phyloP scores from a whole-genome alignment of 495 filamentous ascomycete genomes.

The Annulohypoxylon moriforme region DNA sequence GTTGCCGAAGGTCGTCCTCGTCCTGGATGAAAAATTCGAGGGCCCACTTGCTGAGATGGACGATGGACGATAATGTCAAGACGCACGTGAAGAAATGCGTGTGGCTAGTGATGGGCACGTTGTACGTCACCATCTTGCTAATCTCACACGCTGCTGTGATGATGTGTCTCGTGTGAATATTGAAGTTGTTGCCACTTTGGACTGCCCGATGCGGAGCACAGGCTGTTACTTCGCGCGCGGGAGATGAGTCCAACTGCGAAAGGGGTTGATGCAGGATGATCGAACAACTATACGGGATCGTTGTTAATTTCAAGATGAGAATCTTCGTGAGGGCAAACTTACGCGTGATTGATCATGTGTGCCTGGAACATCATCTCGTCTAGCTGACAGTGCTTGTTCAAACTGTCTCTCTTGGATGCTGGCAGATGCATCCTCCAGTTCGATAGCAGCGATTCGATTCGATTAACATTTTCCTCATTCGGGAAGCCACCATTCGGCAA shows the following conservation, averaged over 20 bases:
- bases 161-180: constrained; percentile 83
- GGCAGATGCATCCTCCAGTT: constrained; percentile 89
- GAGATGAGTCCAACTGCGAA: constrained; percentile 67
- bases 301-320: constrained; percentile 8
- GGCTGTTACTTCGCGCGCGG: constrained; percentile 65
- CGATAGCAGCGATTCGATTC: constrained; percentile 78
- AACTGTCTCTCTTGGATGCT: constrained; percentile 74
- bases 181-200: constrained; percentile 66
- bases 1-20: constrained; percentile 80
- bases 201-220: constrained; percentile 67
- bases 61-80: constrained; percentile 73
- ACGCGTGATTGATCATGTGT: constrained; percentile 81
- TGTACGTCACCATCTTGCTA: constrained; percentile 80
- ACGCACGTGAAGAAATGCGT: constrained; percentile 92
- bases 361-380: constrained; percentile 96
- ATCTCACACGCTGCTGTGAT: constrained; percentile 81
- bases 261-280: constrained; percentile 81
- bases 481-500: constrained; percentile 59
- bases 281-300: constrained; percentile 51
- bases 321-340: constrained; percentile 39
- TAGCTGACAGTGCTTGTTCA: constrained; percentile 73
- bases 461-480: constrained; percentile 58
- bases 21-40: constrained; percentile 62
- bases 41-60: constrained; percentile 71
- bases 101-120: constrained; percentile 76